Conservation (phyloP, 768 basidiomycete species). For the Leucocoprinus birnbaumii region DNA sequence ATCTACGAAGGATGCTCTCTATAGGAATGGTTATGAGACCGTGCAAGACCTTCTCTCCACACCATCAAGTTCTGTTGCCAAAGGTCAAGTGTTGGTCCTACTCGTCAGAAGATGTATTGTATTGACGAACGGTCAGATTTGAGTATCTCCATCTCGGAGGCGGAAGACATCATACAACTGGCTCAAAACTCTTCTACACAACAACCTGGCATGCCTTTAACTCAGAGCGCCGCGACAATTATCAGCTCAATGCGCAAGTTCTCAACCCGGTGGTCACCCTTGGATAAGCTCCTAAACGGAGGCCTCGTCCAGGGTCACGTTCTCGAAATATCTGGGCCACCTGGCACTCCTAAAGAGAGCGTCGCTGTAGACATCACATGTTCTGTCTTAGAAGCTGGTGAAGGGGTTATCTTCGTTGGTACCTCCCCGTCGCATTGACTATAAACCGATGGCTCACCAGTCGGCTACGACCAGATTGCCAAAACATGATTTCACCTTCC, state of each 20-base stretch:
- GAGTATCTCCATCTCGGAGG: constrained; percentile 40
- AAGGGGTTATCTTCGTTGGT: constrained; percentile 69
- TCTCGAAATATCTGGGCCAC: constrained; percentile 75
- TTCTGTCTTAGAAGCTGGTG: constrained; percentile 42
- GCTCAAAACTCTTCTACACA: constrained; percentile 30
- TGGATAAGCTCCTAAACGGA: constrained; percentile 61
- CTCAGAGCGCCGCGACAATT: constrained; percentile 56
- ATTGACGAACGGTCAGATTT: constrained; percentile 40
- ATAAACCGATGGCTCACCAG: too few species aligned
- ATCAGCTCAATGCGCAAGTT: constrained; percentile 24
- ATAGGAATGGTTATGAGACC: constrained; percentile 55
- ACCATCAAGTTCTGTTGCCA: constrained; percentile 44
- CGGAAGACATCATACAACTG: constrained; percentile 42
- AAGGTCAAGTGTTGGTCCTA: constrained; percentile 33
- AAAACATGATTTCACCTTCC: constrained; percentile 39
- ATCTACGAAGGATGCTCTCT: constrained; percentile 42
- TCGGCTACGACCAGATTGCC: constrained; percentile 28
- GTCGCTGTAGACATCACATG: constrained; percentile 48
- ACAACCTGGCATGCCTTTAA: constrained; percentile 25
- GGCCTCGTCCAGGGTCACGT: constrained; percentile 61
- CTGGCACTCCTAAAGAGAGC: constrained; percentile 64
- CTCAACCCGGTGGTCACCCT: constrained; percentile 41
- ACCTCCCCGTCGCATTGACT: constrained; percentile 15
- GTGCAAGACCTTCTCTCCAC: constrained; percentile 45
- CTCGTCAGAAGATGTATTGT: background rate